Base-by-base conservation (phyloP, 2,329 filamentous ascomycete species). In the Passalora sequoiae region DNA sequence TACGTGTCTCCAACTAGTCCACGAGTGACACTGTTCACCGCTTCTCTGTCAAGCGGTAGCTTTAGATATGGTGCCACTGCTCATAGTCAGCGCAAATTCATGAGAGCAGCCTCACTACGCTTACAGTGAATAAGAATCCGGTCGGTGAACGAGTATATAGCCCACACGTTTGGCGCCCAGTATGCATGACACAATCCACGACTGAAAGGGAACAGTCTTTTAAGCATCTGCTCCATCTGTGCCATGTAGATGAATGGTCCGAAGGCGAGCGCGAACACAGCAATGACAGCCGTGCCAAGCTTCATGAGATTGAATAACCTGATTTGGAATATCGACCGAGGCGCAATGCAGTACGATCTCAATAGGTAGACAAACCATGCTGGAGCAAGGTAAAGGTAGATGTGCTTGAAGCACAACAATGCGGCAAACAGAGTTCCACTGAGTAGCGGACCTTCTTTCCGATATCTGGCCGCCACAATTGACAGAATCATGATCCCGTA, bases 111-210 rank as follows among this genome's bases (percentile, higher is more conserved):
- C 33, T 30, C 10, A 22, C 16, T 16, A 6, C 31, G 67, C 81
- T 63, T 70, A 94, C 88, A 67, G 57, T 81, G 78, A 47, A 98
- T 95, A 54, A 98, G 64, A 6, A 88, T 68, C 40, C 92, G 77
- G 60, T 98, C 92, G 2, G 77, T 70, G 63, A 97, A 95, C 0
- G 92, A 96, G 67, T 98, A 98, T 62, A 97, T 77, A 0, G 92
- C 91, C 92, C 92, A 98, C 1, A 95, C 72, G 56, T 98, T 98
- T 0, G 92, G 89, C 9, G 92, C 92, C 92, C 92, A 98, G 65
- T 98, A 98, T 1, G 92, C 92, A 69, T 98, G 92, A 63, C 91
- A 97, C 4, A 98, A 72, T 0, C 92, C 92, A 47, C 92, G 77
- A 1, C 89, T 89, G 65, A 98, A 98, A 0, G 92, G 92, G 58